These are phyloP conservation scores for Penicillium malachiteum DNA, from an alignment of 495 filamentous ascomycete species.

Conservation along the genomic window DNA sequence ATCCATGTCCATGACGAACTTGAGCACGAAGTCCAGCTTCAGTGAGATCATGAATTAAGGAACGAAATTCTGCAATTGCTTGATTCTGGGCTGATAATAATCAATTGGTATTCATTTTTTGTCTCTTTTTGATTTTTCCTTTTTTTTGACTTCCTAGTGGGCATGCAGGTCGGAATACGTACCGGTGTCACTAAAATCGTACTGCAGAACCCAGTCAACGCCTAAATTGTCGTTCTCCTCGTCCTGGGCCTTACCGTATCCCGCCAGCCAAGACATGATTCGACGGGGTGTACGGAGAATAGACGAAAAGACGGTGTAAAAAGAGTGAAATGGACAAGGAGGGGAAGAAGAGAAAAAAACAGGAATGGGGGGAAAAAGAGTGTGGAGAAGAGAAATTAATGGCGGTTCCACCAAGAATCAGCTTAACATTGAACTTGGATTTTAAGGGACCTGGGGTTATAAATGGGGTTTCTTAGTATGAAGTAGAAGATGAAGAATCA, in stretches of 20 bases:
- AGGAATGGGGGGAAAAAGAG: constrained; percentile 4
- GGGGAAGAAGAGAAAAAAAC: background rate
- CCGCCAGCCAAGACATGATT: constrained; percentile 31
- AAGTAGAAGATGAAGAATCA: no score
- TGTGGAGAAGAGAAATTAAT: background rate
- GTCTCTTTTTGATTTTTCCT: no score
- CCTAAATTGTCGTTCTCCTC: constrained; percentile 39
- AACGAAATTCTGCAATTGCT: constrained; percentile 69
- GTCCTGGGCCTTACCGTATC: constrained; percentile 17
- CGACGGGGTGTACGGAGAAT: background rate
- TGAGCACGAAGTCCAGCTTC: constrained; percentile 78
- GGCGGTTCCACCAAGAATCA: background rate
- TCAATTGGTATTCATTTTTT: background rate
- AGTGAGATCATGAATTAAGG: constrained; percentile 70
- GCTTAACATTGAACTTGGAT: background rate
- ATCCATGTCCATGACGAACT: constrained; percentile 74
- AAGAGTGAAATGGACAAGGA: background rate
- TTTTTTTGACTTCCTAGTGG: background rate
- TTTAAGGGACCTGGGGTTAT: no score
- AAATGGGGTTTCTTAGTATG: no score
- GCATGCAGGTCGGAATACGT: constrained; percentile 4
- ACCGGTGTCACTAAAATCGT: constrained; percentile 40
- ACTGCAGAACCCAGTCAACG: constrained; percentile 46
- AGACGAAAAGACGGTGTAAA: background rate
- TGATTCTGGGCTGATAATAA: constrained; percentile 56